Evolutionary conservation across 1,139 yeast species (phyloP).

Genomic region (Pichia sp.): DNA sequence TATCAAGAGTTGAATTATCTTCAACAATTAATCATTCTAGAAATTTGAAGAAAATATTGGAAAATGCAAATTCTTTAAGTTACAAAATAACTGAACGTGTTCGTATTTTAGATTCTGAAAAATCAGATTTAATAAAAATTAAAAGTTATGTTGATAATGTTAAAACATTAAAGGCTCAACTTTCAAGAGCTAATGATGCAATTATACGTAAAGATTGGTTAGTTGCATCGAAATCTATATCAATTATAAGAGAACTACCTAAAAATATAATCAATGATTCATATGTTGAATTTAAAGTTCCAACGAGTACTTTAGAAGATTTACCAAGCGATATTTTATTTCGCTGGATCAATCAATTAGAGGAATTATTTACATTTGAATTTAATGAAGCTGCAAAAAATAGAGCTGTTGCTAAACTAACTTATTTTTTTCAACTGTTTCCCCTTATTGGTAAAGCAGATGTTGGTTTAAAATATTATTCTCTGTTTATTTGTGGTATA

Average conservation of each 20-base stretch:
- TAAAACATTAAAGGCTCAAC: conserved; percentile 54
- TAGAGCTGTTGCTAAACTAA: conserved; percentile 62
- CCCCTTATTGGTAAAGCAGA: conserved; percentile 75
- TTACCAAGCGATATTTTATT: conserved; percentile 54
- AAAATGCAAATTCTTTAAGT: conserved; percentile 62
- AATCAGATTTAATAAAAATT: conserved; percentile 59
- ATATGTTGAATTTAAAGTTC: conserved; percentile 80
- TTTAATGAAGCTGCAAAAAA: conserved; percentile 65
- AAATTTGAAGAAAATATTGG: conserved; percentile 44
- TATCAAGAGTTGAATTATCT: conserved; percentile 39
- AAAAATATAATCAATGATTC: conserved; percentile 48
- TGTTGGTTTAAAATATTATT: conserved; percentile 72
- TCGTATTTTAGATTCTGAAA: conserved; percentile 63
- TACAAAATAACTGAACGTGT: conserved; percentile 62
- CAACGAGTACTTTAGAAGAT: conserved; percentile 85
- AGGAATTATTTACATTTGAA: conserved; percentile 49
- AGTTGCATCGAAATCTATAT: conserved; percentile 60
- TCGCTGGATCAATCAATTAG: conserved; percentile 55
- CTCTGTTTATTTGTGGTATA: conserved; percentile 78
- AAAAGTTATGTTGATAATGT: conserved; percentile 60
- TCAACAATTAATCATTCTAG: conserved; percentile 35
- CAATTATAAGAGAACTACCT: conserved; percentile 50
- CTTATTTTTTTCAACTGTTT: conserved; percentile 76
- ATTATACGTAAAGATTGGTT: conserved; percentile 66
- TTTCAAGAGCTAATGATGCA: conserved; percentile 63